phyloP scores from a whole-genome alignment of 805 yeast species.

The Metschnikowia cubensis region DNA sequence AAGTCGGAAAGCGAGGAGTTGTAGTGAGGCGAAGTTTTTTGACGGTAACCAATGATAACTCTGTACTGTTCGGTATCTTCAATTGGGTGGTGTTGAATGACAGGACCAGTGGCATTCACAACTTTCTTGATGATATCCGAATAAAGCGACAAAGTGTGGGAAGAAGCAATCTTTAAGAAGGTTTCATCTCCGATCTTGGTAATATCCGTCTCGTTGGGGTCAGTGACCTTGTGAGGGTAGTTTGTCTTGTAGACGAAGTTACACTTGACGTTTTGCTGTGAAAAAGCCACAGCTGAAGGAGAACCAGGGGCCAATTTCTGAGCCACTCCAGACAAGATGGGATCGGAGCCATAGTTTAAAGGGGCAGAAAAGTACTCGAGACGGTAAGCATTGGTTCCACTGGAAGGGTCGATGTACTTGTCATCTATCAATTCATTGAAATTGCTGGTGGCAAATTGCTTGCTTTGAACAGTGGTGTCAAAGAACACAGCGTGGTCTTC shows the following conservation, averaged over 20 bases:
- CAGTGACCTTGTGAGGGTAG: slow-evolving; percentile 19
- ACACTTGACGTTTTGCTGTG: slow-evolving; percentile 55
- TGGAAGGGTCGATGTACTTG: slow-evolving; percentile 61
- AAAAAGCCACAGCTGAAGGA: slow-evolving; percentile 21
- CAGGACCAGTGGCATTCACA: slow-evolving; percentile 82
- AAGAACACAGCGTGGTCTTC: slow-evolving; percentile 89
- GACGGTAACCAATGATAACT: slow-evolving; percentile 83
- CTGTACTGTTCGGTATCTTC: slow-evolving; percentile 81
- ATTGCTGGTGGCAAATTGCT: slow-evolving; percentile 20
- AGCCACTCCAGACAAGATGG: slow-evolving; percentile 38
- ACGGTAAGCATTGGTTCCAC: slow-evolving; percentile 48
- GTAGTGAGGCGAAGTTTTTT: slow-evolving; percentile 79
- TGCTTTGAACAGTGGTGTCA: slow-evolving; percentile 60
- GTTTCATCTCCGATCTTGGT: slow-evolving; percentile 71
- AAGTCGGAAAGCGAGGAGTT: slow-evolving; percentile 82
- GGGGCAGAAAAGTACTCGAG: slow-evolving; percentile 78
- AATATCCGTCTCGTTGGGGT: slow-evolving; percentile 47
- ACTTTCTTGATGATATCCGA: slow-evolving; percentile 67
- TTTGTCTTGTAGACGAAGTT: slow-evolving; percentile 78
- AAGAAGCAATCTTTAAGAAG: slow-evolving; percentile 72
- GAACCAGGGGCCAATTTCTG: slow-evolving; percentile 25
- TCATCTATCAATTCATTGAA: slow-evolving; percentile 81
- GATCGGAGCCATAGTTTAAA: slow-evolving; percentile 44
- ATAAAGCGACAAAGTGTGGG: slow-evolving; percentile 75
- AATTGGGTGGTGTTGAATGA: slow-evolving; percentile 78